Percentiles rank a stretch among this genome's conserved stretches.
Evolutionary conservation across 495 filamentous ascomycete genomes (phyloP).

Genomic region (Penicillium pulvis): DNA sequence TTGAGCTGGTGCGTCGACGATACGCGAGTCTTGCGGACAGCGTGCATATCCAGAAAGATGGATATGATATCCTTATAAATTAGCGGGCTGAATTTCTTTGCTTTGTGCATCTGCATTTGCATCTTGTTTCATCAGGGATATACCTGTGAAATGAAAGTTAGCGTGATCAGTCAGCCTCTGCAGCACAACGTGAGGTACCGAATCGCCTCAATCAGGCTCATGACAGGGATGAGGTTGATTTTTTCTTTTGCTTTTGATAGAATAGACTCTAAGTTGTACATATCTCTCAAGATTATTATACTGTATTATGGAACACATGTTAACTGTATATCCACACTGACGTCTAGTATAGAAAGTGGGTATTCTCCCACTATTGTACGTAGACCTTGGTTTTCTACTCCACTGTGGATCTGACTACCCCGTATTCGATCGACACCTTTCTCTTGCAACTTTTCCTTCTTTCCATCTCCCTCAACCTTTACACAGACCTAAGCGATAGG

Average conservation of each 20-base stretch:
- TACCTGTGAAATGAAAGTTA: background rate
- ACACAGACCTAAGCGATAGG: background rate
- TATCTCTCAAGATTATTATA: too few species aligned
- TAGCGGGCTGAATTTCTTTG: constrained; percentile 15
- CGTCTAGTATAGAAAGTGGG: too few species aligned
- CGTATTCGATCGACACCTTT: background rate
- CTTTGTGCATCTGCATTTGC: background rate
- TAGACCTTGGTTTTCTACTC: background rate
- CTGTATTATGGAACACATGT: too few species aligned
- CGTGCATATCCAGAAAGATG: constrained; percentile 63
- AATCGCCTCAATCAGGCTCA: background rate
- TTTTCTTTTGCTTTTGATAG: too few species aligned
- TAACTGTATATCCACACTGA: too few species aligned
- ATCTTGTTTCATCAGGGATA: background rate
- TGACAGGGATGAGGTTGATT: too few species aligned
- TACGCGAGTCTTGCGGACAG: constrained; percentile 71
- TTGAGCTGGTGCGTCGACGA: constrained; percentile 81
- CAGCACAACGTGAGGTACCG: too few species aligned
- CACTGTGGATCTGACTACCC: background rate
- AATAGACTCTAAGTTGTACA: too few species aligned
- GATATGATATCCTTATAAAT: constrained; percentile 71
- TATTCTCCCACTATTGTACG: background rate
- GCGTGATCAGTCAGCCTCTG: background rate
- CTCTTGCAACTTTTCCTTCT: background rate
- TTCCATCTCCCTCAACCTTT: background rate